phyloP scores from a whole-genome alignment of 2,329 filamentous ascomycete species.

The Talaromyces sp. region DNA sequence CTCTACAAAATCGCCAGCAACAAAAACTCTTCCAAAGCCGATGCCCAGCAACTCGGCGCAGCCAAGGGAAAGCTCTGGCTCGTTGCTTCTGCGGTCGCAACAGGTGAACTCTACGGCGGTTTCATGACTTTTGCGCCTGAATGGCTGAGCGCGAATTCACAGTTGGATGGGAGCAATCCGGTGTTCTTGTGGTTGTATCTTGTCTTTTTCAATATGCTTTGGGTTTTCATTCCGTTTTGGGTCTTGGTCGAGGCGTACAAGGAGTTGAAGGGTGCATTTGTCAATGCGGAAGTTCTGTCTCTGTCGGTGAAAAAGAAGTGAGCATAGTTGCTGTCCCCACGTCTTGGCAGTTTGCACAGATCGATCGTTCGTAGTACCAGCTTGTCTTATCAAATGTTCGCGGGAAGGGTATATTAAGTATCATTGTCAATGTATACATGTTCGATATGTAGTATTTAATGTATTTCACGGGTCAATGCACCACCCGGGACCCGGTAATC shows the following conservation, averaged over 20 bases:
- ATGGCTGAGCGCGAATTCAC: constrained; percentile 58
- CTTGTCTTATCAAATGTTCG: too few species aligned
- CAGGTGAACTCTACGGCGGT: constrained; percentile 61
- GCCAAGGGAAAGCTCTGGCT: constrained; percentile 49
- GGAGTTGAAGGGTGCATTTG: constrained; percentile 41
- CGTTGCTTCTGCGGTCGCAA: constrained; percentile 57
- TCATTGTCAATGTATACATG: background rate
- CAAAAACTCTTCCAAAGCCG: constrained; percentile 10
- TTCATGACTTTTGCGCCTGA: constrained; percentile 66
- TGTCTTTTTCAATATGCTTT: constrained; percentile 62
- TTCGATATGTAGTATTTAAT: too few species aligned
- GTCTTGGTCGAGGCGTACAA: constrained; percentile 52
- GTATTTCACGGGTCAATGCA: too few species aligned
- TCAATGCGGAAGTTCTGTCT: constrained; percentile 25
- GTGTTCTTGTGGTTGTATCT: constrained; percentile 64
- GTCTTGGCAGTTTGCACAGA: background rate
- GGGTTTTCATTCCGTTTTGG: constrained; percentile 59
- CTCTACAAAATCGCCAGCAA: constrained; percentile 35
- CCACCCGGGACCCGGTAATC: too few species aligned
- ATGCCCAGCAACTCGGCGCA: constrained; percentile 22
- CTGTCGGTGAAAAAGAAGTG: constrained; percentile 17
- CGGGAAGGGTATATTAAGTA: too few species aligned
- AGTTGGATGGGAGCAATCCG: constrained; percentile 57
- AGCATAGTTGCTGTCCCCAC: background rate
- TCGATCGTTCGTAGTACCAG: background rate